phyloP scores from a whole-genome alignment of 495 filamentous ascomycete species.

The Lasiosphaeria hispida region DNA sequence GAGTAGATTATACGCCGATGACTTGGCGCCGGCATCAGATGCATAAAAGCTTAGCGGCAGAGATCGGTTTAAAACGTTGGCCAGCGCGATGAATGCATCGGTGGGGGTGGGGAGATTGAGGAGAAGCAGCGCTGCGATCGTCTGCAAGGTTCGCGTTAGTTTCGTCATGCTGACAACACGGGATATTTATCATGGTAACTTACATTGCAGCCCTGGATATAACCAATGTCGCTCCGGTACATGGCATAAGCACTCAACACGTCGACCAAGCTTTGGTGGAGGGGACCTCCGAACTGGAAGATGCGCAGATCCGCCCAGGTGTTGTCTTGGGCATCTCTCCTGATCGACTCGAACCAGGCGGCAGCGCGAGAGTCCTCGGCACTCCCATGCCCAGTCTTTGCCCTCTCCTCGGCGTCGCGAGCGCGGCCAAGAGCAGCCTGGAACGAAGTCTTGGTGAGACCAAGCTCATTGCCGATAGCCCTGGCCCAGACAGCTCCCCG shows the following conservation, averaged over 20 bases:
- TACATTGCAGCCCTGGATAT: slow-evolving; percentile 81
- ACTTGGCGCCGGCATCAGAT: slow-evolving; percentile 67
- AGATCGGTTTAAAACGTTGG: slow-evolving; percentile 86
- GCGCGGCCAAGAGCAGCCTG: slow-evolving; percentile 74
- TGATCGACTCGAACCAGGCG: slow-evolving; percentile 66
- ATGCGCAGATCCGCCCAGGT: slow-evolving; percentile 82
- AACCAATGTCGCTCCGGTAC: slow-evolving; percentile 93
- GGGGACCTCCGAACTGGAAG: slow-evolving; percentile 72
- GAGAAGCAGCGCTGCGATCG: slow-evolving; percentile 81
- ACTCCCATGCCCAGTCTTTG: slow-evolving; percentile 39
- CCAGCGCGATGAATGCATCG: slow-evolving; percentile 76
- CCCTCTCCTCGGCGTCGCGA: slow-evolving; percentile 59
- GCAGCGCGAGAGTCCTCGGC: slow-evolving; percentile 46
- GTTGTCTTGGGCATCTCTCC: slow-evolving; percentile 60
- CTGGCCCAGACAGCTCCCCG: slow-evolving; percentile 82
- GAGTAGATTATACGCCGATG: slow-evolving; percentile 68
- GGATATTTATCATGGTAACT: slow-evolving; percentile 27
- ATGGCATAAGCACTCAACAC: slow-evolving; percentile 85
- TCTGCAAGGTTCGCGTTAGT: slow-evolving; percentile 43
- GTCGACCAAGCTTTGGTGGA: slow-evolving; percentile 74
- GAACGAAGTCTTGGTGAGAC: slow-evolving; percentile 72
- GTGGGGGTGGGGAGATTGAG: slow-evolving; percentile 72
- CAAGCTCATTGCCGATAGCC: slow-evolving; percentile 87
- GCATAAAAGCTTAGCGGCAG: slow-evolving; percentile 86
- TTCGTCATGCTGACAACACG: neutral